Evolutionary conservation across 768 basidiomycete genomes (phyloP).

Genomic region (Russula brevipes): DNA sequence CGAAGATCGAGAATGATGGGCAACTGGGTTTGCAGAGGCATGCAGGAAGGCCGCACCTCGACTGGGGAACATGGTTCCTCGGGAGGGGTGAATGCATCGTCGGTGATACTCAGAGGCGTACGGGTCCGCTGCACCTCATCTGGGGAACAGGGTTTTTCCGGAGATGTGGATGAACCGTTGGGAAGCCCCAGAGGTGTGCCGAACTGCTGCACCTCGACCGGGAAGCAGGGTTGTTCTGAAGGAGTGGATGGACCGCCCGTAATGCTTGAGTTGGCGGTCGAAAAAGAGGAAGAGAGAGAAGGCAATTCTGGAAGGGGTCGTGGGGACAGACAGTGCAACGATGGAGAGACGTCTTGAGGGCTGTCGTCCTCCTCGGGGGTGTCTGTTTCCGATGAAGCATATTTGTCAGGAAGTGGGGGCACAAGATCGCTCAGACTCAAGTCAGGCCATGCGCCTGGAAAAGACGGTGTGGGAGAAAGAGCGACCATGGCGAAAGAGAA

Average conservation of each 20-base stretch:
- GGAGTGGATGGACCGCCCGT: background rate
- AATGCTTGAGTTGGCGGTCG: constrained; percentile 14
- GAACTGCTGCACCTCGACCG: background rate
- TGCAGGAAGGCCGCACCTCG: constrained; percentile 1
- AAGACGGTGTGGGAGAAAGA: constrained; percentile 32
- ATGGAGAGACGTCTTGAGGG: constrained; percentile 17
- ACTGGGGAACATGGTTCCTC: background rate
- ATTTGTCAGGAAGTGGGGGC: constrained; percentile 15
- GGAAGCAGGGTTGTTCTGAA: background rate
- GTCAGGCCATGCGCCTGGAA: constrained; percentile 47
- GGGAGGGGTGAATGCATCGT: background rate
- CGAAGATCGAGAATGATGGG: constrained; percentile 15
- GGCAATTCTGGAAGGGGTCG: constrained; percentile 23
- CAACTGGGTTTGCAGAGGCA: background rate
- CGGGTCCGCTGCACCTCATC: background rate
- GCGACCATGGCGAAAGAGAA: constrained; percentile 22
- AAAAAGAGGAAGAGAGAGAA: constrained; percentile 22
- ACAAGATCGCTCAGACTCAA: constrained; percentile 11
- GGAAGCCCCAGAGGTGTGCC: background rate
- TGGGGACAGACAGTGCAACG: constrained; percentile 14
- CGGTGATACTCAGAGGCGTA: background rate
- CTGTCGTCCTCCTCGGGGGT: background rate
- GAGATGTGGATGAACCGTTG: background rate
- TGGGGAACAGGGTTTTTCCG: background rate
- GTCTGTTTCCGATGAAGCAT: background rate